Conservation (phyloP, 2,329 filamentous ascomycete genomes). For the Colletotrichum sp. region DNA sequence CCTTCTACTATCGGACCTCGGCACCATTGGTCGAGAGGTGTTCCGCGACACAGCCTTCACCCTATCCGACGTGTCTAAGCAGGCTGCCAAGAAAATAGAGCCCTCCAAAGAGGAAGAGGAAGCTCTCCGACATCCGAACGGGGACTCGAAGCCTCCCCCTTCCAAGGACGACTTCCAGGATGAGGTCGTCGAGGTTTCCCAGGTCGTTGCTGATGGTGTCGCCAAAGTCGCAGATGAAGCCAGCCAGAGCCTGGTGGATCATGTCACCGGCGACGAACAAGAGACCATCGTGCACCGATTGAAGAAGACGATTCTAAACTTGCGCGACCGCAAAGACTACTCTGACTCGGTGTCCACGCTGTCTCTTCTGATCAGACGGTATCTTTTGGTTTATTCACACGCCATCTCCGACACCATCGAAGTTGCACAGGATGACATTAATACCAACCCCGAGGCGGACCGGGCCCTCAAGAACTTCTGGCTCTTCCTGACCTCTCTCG, state of each 20-base stretch:
- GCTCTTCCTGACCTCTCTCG: slow-evolving; percentile 80
- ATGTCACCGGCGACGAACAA: slow-evolving; percentile 74
- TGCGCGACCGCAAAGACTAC: slow-evolving; percentile 82
- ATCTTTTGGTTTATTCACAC: slow-evolving; percentile 78
- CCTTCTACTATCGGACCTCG: slow-evolving; percentile 81
- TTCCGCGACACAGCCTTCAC: slow-evolving; percentile 87
- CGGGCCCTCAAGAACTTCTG: slow-evolving; percentile 81
- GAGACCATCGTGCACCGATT: slow-evolving; percentile 76
- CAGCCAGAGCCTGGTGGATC: slow-evolving; percentile 73
- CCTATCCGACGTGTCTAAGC: slow-evolving; percentile 75
- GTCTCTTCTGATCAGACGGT: slow-evolving; percentile 76
- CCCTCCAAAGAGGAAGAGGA: slow-evolving; percentile 68
- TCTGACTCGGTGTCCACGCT: slow-evolving; percentile 84
- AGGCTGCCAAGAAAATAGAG: slow-evolving; percentile 75
- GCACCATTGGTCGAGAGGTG: slow-evolving; percentile 79
- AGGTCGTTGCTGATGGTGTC: slow-evolving; percentile 58
- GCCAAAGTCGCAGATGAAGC: slow-evolving; percentile 63
- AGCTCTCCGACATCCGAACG: slow-evolving; percentile 46
- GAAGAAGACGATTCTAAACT: slow-evolving; percentile 75
- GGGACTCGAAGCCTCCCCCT: slow-evolving; percentile 38
- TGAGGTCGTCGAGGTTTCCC: slow-evolving; percentile 59
- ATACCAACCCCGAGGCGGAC: slow-evolving; percentile 77
- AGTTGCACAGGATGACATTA: slow-evolving; percentile 72
- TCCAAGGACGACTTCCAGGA: slow-evolving; percentile 69
- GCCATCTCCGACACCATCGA: slow-evolving; percentile 71